phyloP scores from a whole-genome alignment of 179 eudicot species.

The Corrigiola litoralis region DNA sequence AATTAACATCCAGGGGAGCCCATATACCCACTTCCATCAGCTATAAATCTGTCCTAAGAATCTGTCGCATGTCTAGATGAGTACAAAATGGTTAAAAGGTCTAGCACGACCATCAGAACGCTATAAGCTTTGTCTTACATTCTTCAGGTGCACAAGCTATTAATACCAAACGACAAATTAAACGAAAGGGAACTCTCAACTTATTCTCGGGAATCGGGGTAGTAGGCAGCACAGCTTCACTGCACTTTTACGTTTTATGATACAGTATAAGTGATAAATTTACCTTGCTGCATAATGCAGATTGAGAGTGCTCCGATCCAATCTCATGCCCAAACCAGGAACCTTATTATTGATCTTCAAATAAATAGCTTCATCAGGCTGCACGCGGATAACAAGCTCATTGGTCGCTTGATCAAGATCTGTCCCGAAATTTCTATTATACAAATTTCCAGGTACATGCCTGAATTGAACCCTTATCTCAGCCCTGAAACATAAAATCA shows the following conservation, averaged over 20 bases:
- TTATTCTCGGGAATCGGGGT: too few species aligned
- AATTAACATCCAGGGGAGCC: background rate
- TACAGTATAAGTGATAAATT: too few species aligned
- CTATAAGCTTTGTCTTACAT: too few species aligned
- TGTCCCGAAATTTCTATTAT: conserved; percentile 64
- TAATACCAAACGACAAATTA: too few species aligned
- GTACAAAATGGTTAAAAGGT: background rate
- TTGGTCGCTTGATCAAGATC: conserved; percentile 87
- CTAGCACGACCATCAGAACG: too few species aligned
- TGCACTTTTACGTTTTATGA: too few species aligned
- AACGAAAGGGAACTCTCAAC: too few species aligned
- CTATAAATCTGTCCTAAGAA: background rate
- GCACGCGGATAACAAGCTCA: conserved; percentile 95
- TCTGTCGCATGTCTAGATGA: background rate
- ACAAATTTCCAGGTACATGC: conserved; percentile 89
- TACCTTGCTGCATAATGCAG: conserved; percentile 95
- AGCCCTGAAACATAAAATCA: conserved; percentile 44
- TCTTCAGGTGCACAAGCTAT: too few species aligned
- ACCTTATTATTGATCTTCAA: conserved; percentile 92
- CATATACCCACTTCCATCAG: background rate
- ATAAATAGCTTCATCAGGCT: conserved; percentile 93
- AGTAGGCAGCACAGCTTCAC: too few species aligned
- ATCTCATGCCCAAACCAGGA: conserved; percentile 90
- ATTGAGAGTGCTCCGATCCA: conserved; percentile 91
- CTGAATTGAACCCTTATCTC: conserved; percentile 95